Base-by-base conservation (phyloP, 768 basidiomycete genomes). In the Tricholoma furcatifolium region DNA sequence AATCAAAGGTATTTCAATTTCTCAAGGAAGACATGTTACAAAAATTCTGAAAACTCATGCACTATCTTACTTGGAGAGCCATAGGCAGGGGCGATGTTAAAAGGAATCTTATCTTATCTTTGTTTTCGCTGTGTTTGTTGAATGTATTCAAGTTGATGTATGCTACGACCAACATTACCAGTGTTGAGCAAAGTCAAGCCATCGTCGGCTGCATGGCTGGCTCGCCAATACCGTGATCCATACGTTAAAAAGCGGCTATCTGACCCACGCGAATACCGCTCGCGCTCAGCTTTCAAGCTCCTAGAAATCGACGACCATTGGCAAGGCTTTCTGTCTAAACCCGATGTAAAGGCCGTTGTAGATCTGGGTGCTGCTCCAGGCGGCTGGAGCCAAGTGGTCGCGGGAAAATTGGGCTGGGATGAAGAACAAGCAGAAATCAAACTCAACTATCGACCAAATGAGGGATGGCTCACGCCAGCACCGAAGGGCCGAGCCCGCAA, bases 351-450 rank as follows among this genome's bases (percentile, higher is more conserved):
- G 1, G 74, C 79, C 15, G 82, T 96, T 0, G 83, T 95, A 1
- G 95, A 97, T 68, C 80, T 97, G 18, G 95, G 96, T 14, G 91
- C 91, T 0, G 91, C 93, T 0, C 96, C 95, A 0, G 94, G 94
- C 0, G 93, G 93, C 0, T 98, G 96, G 95, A 88, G 87, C 45
- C 94, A 97, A 64, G 93, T 93, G 10, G 84, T 83, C 12, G 79
- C 83, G 0, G 74, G 74, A 30, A 78, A 81, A 51, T 64, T 91
- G n/a, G 84, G 85, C 2, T 83, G 80, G 76, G 59, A 58, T 30
- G 54, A 61, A 23, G 35, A 48, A 15, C 17, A 20, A 9, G 4
- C 24, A 9, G 44, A 12, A 10, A 7, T 11, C 6, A 42, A 36
- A 23, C 27, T 30, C 23, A 41, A 18, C 6, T 14, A 47, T 43